Evolutionary conservation across 2,329 filamentous ascomycete species (phyloP).

Genomic region (Exserohilum turcica): DNA sequence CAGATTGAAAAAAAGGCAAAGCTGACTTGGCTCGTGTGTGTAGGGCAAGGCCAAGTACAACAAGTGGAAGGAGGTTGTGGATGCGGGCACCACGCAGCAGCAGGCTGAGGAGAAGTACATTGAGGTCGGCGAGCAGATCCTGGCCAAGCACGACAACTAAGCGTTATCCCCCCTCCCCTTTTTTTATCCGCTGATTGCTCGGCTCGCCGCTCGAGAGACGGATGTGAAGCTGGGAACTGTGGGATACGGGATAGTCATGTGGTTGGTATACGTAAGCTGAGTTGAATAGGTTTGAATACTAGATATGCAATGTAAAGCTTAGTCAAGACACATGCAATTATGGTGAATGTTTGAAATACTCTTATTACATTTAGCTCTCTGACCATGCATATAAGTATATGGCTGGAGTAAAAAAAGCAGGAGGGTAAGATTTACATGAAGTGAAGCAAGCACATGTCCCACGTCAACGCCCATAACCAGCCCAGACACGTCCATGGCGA

Average conservation of each 20-base stretch:
- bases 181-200: neutral
- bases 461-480: conserved; percentile 15
- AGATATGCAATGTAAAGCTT: no score
- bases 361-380: no score
- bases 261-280: no score
- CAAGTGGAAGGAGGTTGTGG: conserved; percentile 73
- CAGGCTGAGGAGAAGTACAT: conserved; percentile 80
- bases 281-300: no score
- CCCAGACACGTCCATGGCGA: conserved; percentile 57
- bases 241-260: no score
- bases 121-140: conserved; percentile 71
- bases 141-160: conserved; percentile 68
- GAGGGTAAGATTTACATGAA: neutral
- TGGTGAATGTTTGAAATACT: no score
- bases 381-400: no score
- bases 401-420: neutral
- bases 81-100: conserved; percentile 65
- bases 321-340: no score
- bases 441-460: neutral
- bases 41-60: conserved; percentile 81
- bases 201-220: no score
- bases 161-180: no score
- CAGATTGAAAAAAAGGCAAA: no score
- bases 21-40: conserved; percentile 6
- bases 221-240: no score